Evolutionary conservation across 495 filamentous ascomycete species (phyloP), one percentile per base, ranked within the genome.

Genomic region (Sporormia fimetaria): DNA sequence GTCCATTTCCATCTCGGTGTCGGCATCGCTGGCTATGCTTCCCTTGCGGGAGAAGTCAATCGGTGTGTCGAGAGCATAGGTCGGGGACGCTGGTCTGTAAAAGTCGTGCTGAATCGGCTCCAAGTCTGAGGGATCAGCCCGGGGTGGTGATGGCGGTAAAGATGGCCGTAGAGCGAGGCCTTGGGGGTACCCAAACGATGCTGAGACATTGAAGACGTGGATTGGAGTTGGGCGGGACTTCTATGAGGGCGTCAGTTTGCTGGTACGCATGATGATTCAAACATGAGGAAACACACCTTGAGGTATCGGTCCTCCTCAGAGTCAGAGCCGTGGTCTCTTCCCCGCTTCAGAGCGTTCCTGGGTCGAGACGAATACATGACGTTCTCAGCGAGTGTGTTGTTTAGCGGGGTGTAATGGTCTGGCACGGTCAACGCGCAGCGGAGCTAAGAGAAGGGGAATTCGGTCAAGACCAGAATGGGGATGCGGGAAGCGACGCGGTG

Each of bases 1-100:
- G 25, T 50, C 58, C 67, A 72, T 74, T 27, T 74, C 67, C 46
- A 65, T 65, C 45, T 80, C 77, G 22, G 63, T 42, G 53, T 80
- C 73, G 33, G 62, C 39, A 4, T 34, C 35, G 6, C 54, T 27
- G 24, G 29, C 17, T 3, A 11, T 35, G 21, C 34, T 6, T 8
- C 14, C 7, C 12, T 6, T 33, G 10, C 33, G 37, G 3, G 46
- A 44, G 22, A 43, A 51, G 2, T 40, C 23, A 23, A 45, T 22
- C n/a, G 43, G 17, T 9, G 51, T 24, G 37, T 53, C 44, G 28
- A 52, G 44, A 17, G 48, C 37, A 21, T 41, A 49, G 17, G 43
- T 51, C 6, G 56, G 48, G 4, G 47, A 48, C 35, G 38, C 30
- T 15, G 44, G 34, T 21, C 32, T 41, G 33, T 37, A 40, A 15